A percentile compares a stretch with the other conserved stretches of the same genome.
Evolutionary conservation across 352 stramenopile species (phyloP).

Genomic region (Phytophthora syringae): DNA sequence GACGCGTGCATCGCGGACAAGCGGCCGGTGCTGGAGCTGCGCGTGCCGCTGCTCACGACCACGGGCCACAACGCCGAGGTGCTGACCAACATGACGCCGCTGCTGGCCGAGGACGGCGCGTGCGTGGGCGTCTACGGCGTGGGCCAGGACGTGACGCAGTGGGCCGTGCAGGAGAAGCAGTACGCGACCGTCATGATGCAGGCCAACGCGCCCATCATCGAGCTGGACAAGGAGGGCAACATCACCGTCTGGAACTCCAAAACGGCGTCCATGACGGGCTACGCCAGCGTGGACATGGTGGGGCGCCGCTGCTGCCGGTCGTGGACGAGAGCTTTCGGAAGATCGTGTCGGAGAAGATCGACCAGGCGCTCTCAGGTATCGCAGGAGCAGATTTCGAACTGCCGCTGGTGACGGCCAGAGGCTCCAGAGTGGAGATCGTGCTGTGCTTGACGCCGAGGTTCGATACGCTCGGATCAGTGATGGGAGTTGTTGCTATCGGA

Average conservation of each 20-base stretch:
- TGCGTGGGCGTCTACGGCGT: conserved; percentile 63
- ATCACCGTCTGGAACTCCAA: conserved; percentile 78
- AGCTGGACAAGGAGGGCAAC: conserved; percentile 70
- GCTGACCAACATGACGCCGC: conserved; percentile 60
- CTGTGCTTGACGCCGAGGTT: conserved; percentile 63
- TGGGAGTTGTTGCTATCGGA: conserved; percentile 61
- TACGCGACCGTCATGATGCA: conserved; percentile 76
- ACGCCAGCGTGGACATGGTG: conserved; percentile 51
- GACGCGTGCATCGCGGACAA: conserved; percentile 36
- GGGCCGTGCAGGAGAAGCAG: conserved; percentile 57
- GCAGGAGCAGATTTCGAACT: conserved; percentile 58
- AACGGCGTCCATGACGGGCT: conserved; percentile 60
- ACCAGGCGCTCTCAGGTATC: conserved; percentile 52
- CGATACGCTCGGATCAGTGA: conserved; percentile 40
- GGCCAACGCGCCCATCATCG: conserved; percentile 78
- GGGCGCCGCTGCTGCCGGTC: conserved; percentile 52
- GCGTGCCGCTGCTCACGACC: conserved; percentile 54
- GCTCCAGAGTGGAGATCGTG: conserved; percentile 59
- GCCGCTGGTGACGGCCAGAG: conserved; percentile 51
- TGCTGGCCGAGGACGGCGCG: conserved; percentile 47
- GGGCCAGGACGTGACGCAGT: conserved; percentile 60
- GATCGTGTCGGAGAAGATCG: conserved; percentile 58
- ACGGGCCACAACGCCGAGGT: conserved; percentile 55
- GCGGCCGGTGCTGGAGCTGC: conserved; percentile 55
- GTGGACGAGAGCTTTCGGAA: conserved; percentile 51